phyloP scores from a whole-genome alignment of 2,329 filamentous ascomycete genomes.

The Fusarium verticillioides region DNA sequence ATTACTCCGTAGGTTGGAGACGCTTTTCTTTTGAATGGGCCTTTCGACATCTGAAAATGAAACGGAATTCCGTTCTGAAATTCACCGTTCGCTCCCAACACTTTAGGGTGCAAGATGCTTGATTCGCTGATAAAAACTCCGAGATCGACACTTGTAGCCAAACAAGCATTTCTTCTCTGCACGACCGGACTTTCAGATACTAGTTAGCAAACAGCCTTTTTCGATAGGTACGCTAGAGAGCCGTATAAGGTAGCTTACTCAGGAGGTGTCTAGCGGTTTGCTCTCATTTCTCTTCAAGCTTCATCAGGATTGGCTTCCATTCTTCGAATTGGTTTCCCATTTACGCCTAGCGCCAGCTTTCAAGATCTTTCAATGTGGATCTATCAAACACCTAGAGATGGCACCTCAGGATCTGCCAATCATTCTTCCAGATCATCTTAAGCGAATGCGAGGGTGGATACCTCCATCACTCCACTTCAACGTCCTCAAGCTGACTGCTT shows the following conservation, averaged over 20 bases:
- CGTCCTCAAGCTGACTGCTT: conserved; percentile 6
- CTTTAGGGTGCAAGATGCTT: not conserved
- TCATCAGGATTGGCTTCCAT: not conserved
- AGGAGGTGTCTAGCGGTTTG: not conserved
- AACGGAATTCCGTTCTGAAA: not conserved
- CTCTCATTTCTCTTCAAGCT: not conserved
- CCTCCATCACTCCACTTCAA: conserved; percentile 17
- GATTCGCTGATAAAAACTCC: not conserved
- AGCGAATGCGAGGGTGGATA: conserved; percentile 34
- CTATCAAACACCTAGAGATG: not conserved
- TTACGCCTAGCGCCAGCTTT: conserved; percentile 16
- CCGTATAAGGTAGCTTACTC: not conserved
- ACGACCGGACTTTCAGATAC: not conserved
- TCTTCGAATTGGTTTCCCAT: conserved; percentile 13
- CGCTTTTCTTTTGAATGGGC: not conserved
- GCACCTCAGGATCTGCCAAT: not conserved
- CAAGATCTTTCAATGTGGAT: not conserved
- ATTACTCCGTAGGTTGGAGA: not conserved
- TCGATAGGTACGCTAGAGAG: not conserved
- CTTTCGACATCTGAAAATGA: not conserved
- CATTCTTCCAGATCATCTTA: not conserved
- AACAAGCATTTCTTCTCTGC: not conserved
- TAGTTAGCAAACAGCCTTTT: not conserved
- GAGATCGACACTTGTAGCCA: not conserved
- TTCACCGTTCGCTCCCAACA: not conserved